Evolutionary conservation across 2,329 filamentous ascomycete genomes (phyloP).

Genomic region (Apiospora hydei): DNA sequence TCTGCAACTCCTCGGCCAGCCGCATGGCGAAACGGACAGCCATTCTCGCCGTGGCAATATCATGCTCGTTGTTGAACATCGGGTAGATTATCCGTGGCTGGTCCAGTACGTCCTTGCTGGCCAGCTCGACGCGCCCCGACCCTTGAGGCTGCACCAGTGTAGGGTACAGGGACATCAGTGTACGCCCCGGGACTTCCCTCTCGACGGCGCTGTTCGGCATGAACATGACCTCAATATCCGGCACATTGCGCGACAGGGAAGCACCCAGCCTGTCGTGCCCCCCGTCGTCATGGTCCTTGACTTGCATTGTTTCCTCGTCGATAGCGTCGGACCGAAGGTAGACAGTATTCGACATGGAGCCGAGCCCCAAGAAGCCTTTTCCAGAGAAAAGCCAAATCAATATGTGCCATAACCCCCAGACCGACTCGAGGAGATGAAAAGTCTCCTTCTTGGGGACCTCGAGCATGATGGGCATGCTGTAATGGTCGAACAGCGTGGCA

Average conservation of each 20-base stretch:
- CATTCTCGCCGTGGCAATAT: not conserved
- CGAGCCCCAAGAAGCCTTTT: slow-evolving; percentile 34
- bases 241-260: slow-evolving; percentile 23
- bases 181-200: slow-evolving; percentile 19
- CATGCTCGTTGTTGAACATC: not conserved
- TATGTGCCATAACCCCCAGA: slow-evolving; percentile 38
- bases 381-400: slow-evolving; percentile 41
- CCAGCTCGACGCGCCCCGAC: slow-evolving; percentile 27
- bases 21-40: not conserved
- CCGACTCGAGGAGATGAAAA: slow-evolving; percentile 31
- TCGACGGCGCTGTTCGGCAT: slow-evolving; percentile 26
- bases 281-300: not conserved
- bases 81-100: slow-evolving; percentile 25
- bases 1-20: not conserved
- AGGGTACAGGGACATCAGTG: slow-evolving; percentile 27
- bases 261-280: not conserved
- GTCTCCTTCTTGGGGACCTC: slow-evolving; percentile 39
- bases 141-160: slow-evolving; percentile 26
- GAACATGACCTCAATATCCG: slow-evolving; percentile 31
- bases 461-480: slow-evolving; percentile 36
- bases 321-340: not conserved
- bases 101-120: slow-evolving; percentile 23
- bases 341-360: not conserved
- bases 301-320: not conserved
- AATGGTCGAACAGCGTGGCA: slow-evolving; percentile 39